Base-by-base conservation (phyloP, 2,329 filamentous ascomycete genomes). In the Escovopsis sp. region DNA sequence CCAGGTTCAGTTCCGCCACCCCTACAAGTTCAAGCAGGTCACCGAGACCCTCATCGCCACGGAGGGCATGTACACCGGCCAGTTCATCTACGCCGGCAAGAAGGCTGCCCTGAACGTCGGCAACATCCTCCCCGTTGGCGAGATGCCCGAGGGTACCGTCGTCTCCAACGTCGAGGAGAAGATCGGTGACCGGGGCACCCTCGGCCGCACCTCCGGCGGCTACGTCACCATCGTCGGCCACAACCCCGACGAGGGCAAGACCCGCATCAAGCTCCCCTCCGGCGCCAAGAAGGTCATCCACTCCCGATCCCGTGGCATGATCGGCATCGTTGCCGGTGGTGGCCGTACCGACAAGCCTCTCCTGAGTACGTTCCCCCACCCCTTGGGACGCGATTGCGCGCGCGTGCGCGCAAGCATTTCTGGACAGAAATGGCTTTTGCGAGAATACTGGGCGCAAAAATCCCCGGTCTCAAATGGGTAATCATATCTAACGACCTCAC, bases 61-160 rank as follows among this genome's bases (percentile, higher is more conserved):
- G 72, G 90, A 96, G 76, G 90, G 90, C 72, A 94, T 96, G 87
- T 98, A 96, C 84, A 94, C 90, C 51, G 90, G 90, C 63, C 90
- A 98, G 70, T 98, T 98, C 77, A 86, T 98, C 80, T 98, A 98
- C 70, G 90, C 88, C 62, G 90, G 90, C 63, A 98, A 98, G 85
- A 90, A 94, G 71, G 90, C 90, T 57, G 73, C 80, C 50, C 77
- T 98, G 60, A 96, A 83, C 58, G 79, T 98, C 65, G 90, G 90
- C 66, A 98, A 98, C 76, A 69, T 98, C 61, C 84, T 98, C 46
- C 90, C 90, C 49, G 78, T 98, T 53, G 76, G 77, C 61, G 85
- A 83, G 60, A 82, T 96, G 63, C 90, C 90, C 51, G 90, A 98
- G 76, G 90, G 90, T 85, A 98, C 90, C 66, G 88, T 98, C 55